Evolutionary conservation across 495 filamentous ascomycete species (phyloP).

Genomic region (Penicillium desertorum): DNA sequence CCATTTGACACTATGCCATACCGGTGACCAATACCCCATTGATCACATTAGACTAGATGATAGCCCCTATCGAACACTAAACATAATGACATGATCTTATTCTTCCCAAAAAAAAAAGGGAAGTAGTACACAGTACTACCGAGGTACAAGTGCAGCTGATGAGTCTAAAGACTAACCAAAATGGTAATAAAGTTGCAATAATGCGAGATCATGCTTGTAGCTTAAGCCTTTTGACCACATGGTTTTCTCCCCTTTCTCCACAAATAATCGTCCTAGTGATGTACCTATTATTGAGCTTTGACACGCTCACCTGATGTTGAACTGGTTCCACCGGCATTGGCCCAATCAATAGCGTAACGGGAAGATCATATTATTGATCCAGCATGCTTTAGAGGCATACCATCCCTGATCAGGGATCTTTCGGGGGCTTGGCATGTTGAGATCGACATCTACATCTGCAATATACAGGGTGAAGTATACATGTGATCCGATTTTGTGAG

Average conservation of each 20-base stretch:
- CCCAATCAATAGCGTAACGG: conserved; percentile 7
- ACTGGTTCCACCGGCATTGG: neutral
- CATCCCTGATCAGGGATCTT: neutral
- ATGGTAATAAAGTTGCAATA: neutral
- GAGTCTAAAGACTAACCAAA: neutral
- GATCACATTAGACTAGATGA: neutral
- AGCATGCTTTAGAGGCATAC: neutral
- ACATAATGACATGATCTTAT: neutral
- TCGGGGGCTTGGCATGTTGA: neutral
- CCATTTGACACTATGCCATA: neutral
- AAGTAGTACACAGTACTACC: neutral
- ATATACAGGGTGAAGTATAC: neutral
- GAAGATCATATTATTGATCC: conserved; percentile 6
- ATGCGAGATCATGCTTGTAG: neutral
- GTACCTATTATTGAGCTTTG: conserved; percentile 5
- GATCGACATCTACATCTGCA: conserved; percentile 1
- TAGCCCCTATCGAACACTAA: neutral
- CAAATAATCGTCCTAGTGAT: neutral
- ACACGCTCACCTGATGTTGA: neutral
- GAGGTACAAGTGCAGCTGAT: neutral
- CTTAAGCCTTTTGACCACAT: conserved; percentile 3
- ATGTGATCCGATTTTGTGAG: conserved; percentile 3
- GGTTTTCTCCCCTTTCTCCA: conserved; percentile 1
- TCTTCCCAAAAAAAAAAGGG: neutral
- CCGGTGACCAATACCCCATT: neutral